Conservation (phyloP, 139 green algal species). For the Picochlorum sp. region DNA sequence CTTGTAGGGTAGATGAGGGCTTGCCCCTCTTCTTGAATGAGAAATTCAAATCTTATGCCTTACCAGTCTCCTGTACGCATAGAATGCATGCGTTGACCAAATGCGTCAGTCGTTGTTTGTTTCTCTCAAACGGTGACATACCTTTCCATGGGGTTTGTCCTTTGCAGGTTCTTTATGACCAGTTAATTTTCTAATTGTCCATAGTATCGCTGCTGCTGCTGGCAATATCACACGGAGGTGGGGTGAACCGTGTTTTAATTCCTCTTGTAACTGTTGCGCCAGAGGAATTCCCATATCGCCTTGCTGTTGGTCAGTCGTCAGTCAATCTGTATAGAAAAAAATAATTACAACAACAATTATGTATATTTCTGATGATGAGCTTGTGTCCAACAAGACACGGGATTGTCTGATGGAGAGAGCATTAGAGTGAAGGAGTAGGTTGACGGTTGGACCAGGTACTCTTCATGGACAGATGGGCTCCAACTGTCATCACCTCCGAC, state of each 20-base stretch:
- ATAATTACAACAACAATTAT: no score
- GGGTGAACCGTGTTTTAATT: slow-evolving; percentile 3
- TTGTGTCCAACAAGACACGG: no score
- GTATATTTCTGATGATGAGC: no score
- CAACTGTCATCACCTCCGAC: slow-evolving; percentile 92
- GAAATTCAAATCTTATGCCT: background rate
- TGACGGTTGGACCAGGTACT: slow-evolving; percentile 34
- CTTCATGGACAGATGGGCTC: slow-evolving; percentile 53
- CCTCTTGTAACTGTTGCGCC: slow-evolving; percentile 13
- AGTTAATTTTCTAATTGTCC: slow-evolving; percentile 5
- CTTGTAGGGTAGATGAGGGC: background rate
- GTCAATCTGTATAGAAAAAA: no score
- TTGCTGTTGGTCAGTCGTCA: background rate
- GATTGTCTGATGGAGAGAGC: no score
- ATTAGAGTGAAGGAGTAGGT: background rate
- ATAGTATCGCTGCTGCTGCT: slow-evolving; percentile 7
- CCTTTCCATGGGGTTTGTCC: background rate
- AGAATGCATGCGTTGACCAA: background rate
- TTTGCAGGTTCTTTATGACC: background rate
- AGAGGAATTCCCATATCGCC: slow-evolving; percentile 4
- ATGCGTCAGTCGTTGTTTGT: no score
- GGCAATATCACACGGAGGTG: slow-evolving; percentile 10
- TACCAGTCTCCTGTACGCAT: background rate
- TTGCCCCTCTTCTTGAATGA: background rate
- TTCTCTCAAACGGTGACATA: background rate